phyloP scores from a whole-genome alignment of 148 eudicot genomes.

The Rhododendron molle region DNA sequence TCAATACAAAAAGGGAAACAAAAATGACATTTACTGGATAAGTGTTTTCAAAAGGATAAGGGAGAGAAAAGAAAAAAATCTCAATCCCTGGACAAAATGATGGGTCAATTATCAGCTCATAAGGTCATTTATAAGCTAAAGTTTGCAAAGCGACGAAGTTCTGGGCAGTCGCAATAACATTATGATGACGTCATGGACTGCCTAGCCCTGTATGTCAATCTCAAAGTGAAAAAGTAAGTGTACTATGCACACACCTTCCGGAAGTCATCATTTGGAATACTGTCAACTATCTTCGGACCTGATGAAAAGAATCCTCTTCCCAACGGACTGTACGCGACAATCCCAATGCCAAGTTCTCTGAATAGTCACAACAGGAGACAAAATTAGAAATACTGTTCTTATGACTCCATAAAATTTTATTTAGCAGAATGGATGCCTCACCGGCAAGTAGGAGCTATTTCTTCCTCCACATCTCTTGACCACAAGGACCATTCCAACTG shows the following conservation, averaged over 20 bases:
- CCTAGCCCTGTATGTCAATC: not conserved
- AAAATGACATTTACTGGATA: no score
- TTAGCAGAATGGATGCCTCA: not conserved
- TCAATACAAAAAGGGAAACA: not conserved
- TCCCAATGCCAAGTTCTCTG: conserved; percentile 22
- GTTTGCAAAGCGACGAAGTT: not conserved
- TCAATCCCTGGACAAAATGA: not conserved
- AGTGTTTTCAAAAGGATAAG: not conserved
- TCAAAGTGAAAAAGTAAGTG: not conserved
- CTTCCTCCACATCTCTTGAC: conserved; percentile 18
- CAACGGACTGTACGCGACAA: conserved; percentile 12
- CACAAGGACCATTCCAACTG: conserved; percentile 24
- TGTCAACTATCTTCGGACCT: conserved; percentile 3
- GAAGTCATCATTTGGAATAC: not conserved
- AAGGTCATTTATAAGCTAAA: not conserved
- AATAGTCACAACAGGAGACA: not conserved
- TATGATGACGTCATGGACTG: not conserved
- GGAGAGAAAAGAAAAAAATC: not conserved
- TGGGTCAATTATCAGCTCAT: not conserved
- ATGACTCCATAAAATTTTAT: not conserved
- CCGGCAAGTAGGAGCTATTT: conserved; percentile 22
- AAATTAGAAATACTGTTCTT: not conserved
- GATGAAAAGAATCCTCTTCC: conserved; percentile 17
- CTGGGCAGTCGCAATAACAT: not conserved
- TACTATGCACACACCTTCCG: not conserved